Evolutionary conservation across 495 filamentous ascomycete genomes (phyloP), one percentile per base, ranked within the genome.

Genomic region (Jackrogersella multiformis): DNA sequence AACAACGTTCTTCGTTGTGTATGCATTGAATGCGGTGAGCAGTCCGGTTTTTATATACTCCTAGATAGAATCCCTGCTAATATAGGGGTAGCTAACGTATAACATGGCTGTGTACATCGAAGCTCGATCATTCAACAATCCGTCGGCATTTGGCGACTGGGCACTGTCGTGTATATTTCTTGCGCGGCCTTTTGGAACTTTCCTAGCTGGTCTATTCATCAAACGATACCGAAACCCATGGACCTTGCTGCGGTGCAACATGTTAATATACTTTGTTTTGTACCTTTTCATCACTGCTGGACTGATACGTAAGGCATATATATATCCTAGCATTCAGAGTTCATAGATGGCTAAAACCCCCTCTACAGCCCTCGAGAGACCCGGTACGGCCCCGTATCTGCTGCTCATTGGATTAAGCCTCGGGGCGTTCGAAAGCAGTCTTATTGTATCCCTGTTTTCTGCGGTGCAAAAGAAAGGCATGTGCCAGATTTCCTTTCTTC

Each of bases 101-200:
- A 49, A 49, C 45, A 30, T 49, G 45, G 45, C 45, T 15, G 45
- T 49, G 23, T 49, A 49, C 45, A 49, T 49, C 24, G 45, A 49
- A 18, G 45, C 45, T 49, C 45, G 45, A 28, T 49, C 45, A 10
- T 49, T 49, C 26, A 32, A 49, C 26, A 49, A 32, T 18, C 45
- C 45, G 1, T 49, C 45, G 4, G 5, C 26, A 32, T 49, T 49
- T 18, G 45, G 45, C 26, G 45, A 49, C 26, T 49, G 45, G 45
- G 45, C 45, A 0, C 9, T 49, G 2, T 49, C 45, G 9, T 49
- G 45, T 9, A 49, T 49, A 18, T 49, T 49, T 10, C 45, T 49
- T 18, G 30, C 45, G n/a, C 24, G 45, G 13, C 45, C 45, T 9
- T 49, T 49, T 18, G 45, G 45, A 49, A 49, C 45, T 0, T 49